Evolutionary conservation across 2,329 filamentous ascomycete species (phyloP).

Genomic region (Calonectria henricotiae): DNA sequence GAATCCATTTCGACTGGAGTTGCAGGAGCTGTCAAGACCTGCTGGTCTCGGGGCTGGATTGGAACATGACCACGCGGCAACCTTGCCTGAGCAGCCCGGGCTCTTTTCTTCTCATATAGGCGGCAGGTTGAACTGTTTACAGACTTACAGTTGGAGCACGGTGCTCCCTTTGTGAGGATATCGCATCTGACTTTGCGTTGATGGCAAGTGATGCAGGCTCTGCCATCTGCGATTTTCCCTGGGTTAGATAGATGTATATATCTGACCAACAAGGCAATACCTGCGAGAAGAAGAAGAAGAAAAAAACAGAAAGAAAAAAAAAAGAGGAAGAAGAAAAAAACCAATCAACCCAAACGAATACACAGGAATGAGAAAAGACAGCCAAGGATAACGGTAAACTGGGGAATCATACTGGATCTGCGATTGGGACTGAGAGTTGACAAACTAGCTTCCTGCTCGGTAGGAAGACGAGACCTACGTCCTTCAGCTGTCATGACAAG

Average conservation of each 20-base stretch:
- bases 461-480: slow-evolving; percentile 18
- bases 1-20: slow-evolving; percentile 41
- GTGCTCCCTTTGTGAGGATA: slow-evolving; percentile 63
- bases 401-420: slow-evolving; percentile 33
- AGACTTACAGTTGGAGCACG: slow-evolving; percentile 66
- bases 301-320: too few species aligned
- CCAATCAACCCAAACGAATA: neutral
- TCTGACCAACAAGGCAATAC: neutral
- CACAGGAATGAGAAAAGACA: neutral
- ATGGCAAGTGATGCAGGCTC: slow-evolving; percentile 67
- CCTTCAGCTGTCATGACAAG: slow-evolving; percentile 27
- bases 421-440: slow-evolving; percentile 14
- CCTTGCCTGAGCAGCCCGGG: slow-evolving; percentile 56
- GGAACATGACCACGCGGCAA: slow-evolving; percentile 58
- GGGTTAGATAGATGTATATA: neutral
- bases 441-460: slow-evolving; percentile 2
- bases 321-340: too few species aligned
- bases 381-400: neutral
- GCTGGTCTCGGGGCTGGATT: slow-evolving; percentile 64
- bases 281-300: neutral
- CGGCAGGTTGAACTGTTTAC: slow-evolving; percentile 62
- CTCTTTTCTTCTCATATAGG: slow-evolving; percentile 67
- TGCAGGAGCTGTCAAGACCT: slow-evolving; percentile 51
- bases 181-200: slow-evolving; percentile 69
- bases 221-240: slow-evolving; percentile 51